Percentiles rank a stretch among this genome's conserved stretches.
These are phyloP conservation scores for Oryza meyeriana DNA, from an alignment of 176 grass and related monocot species.

Conservation along the genomic window DNA sequence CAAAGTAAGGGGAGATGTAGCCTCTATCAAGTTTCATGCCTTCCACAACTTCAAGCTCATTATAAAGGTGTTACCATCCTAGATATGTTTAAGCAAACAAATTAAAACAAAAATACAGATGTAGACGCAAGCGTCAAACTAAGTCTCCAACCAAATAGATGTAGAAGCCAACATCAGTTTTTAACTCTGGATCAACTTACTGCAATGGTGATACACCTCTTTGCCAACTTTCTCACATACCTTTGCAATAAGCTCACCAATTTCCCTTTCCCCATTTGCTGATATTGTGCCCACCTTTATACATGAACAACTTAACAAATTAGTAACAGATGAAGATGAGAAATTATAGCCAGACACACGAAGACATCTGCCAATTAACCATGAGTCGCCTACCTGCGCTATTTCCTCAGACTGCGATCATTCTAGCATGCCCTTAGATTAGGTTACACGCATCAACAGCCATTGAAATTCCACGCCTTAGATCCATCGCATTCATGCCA, in stretches of 20 bases:
- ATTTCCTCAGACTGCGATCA: slow-evolving; percentile 97
- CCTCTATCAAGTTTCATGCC: slow-evolving; percentile 98
- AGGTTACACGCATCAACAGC: slow-evolving; percentile 88
- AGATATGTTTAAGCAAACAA: slow-evolving; percentile 1
- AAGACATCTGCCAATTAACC: slow-evolving; percentile 42
- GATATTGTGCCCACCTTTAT: slow-evolving; percentile 97
- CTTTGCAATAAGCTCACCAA: slow-evolving; percentile 95
- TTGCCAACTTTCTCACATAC: slow-evolving; percentile 99
- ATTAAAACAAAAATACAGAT: background rate
- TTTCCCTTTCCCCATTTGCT: slow-evolving; percentile 95
- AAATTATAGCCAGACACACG: slow-evolving; percentile 37
- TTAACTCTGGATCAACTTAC: slow-evolving; percentile 47
- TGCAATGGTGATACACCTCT: slow-evolving; percentile 96
- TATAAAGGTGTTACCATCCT: slow-evolving; percentile 97
- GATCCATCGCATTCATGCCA: slow-evolving; percentile 98
- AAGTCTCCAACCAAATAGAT: background rate
- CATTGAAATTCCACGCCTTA: slow-evolving; percentile 97
- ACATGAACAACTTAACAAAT: background rate
- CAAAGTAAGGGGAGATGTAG: slow-evolving; percentile 98
- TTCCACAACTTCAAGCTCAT: slow-evolving; percentile 98
- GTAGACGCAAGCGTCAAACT: background rate
- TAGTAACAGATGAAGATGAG: slow-evolving; percentile 21
- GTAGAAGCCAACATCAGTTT: background rate
- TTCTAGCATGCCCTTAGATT: slow-evolving; percentile 81
- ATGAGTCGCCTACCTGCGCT: slow-evolving; percentile 69